These are phyloP conservation scores for Lachancea sp. DNA, from an alignment of 805 yeast species.

Conservation along the genomic window DNA sequence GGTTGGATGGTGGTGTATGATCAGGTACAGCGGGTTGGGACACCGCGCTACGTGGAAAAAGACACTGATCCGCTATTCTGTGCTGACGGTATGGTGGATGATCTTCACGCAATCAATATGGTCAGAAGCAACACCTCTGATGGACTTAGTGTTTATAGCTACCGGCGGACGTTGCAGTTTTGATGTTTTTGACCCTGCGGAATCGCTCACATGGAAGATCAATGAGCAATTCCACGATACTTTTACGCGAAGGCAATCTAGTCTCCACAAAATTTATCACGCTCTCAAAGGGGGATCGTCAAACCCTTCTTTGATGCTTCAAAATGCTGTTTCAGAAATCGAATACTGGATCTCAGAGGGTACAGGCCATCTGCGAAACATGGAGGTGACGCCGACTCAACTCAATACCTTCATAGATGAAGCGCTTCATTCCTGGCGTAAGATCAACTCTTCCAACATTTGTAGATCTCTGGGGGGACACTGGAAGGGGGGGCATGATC, in stretches of 20 bases:
- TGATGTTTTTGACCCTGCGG: slow-evolving; percentile 19
- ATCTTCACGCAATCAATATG: slow-evolving; percentile 68
- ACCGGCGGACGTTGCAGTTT: slow-evolving; percentile 76
- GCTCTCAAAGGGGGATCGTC: slow-evolving; percentile 5
- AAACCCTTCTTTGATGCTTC: slow-evolving; percentile 5
- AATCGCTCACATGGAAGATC: slow-evolving; percentile 9
- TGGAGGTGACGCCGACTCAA: slow-evolving; percentile 12
- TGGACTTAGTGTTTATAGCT: slow-evolving; percentile 73
- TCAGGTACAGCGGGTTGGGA: slow-evolving; percentile 11
- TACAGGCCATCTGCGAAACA: slow-evolving; percentile 9
- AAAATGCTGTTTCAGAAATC: slow-evolving; percentile 3
- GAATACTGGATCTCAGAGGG: slow-evolving; percentile 8
- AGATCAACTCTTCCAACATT: slow-evolving; percentile 30
- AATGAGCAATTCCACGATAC: slow-evolving; percentile 20
- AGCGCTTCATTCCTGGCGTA: slow-evolving; percentile 16
- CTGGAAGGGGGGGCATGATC: slow-evolving; percentile 90
- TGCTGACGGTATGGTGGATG: slow-evolving; percentile 75
- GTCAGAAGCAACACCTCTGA: slow-evolving; percentile 49
- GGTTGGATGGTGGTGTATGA: slow-evolving; percentile 28
- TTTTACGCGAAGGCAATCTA: slow-evolving; percentile 13
- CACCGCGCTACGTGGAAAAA: slow-evolving; percentile 6
- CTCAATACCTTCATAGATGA: slow-evolving; percentile 15
- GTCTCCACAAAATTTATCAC: slow-evolving; percentile 14
- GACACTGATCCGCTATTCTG: slow-evolving; percentile 36
- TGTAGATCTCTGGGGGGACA: slow-evolving; percentile 57